A percentile compares a stretch with the other conserved stretches of the same genome.
These are phyloP conservation scores for Boletus rubropictus DNA, from an alignment of 768 basidiomycete genomes.

Conservation along the genomic window DNA sequence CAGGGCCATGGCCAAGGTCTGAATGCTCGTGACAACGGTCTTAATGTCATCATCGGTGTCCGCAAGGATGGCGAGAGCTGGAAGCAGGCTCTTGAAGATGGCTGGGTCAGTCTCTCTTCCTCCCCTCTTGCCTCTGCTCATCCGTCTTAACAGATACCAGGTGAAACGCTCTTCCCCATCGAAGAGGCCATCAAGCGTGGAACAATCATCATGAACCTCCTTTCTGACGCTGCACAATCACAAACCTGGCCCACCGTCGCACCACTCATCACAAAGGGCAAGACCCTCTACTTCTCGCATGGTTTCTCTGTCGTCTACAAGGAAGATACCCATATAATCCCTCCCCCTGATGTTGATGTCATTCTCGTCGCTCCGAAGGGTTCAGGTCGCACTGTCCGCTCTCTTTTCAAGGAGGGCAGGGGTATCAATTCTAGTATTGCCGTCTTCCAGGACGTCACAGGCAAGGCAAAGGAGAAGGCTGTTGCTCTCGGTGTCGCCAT, in stretches of 20 bases:
- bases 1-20: slow-evolving; percentile 98
- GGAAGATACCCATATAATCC: slow-evolving; percentile 90
- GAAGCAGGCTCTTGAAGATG: slow-evolving; percentile 92
- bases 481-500: slow-evolving; percentile 90
- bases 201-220: slow-evolving; percentile 99
- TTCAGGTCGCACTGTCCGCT: slow-evolving; percentile 97
- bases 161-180: slow-evolving; percentile 96
- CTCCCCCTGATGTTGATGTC: slow-evolving; percentile 92
- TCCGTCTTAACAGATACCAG: slow-evolving; percentile 60
- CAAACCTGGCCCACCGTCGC: slow-evolving; percentile 86
- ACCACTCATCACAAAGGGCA: slow-evolving; percentile 97
- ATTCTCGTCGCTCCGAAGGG: slow-evolving; percentile 99
- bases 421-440: slow-evolving; percentile 95
- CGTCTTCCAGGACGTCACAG: slow-evolving; percentile 96
- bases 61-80: slow-evolving; percentile 95
- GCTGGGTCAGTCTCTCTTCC: slow-evolving; percentile 60
- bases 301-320: slow-evolving; percentile 99
- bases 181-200: slow-evolving; percentile 94
- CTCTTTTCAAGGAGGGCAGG: slow-evolving; percentile 99
- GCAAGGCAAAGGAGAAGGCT: slow-evolving; percentile 96
- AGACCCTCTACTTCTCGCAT: slow-evolving; percentile 99
- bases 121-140: neutral
- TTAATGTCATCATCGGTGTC: slow-evolving; percentile 98
- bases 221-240: slow-evolving; percentile 99
- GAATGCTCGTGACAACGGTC: slow-evolving; percentile 97